Base-by-base conservation (phyloP, 2,329 filamentous ascomycete genomes). In the Talaromyces sp. region DNA sequence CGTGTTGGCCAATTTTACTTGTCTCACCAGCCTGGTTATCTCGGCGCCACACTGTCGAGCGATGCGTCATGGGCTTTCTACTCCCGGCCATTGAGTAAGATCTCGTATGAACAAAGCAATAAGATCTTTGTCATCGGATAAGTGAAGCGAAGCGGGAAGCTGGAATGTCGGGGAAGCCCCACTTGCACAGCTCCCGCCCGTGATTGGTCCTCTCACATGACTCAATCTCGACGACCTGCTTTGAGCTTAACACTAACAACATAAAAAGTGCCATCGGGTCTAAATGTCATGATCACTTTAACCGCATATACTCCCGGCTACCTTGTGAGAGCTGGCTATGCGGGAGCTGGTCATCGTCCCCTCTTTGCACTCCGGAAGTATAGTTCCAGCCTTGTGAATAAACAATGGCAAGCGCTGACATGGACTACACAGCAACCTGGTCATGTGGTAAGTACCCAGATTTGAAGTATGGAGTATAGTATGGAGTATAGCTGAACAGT, bases 391-490 rank as follows among this genome's bases (percentile, higher is more conserved):
- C 18, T 7, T 57, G 48, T 16, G 21, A 39, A 40, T 16, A n/a
- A 5, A 14, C 50, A 48, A 23, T 46, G 42, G 50, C 62, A 57
- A 28, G 62, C 62, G n/a, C n/a, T 63, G 33, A 63, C 62, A 4
- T 63, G 62, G 57, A 35, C 37, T 50, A 33, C 48, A 35, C 48
- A 25, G 11, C 31, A 57, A 16, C 57, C 58, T 21, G 25, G 44
- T 11, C 31, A 21, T 18, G 40, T 63, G 58, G 62, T 63, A 58
- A 5, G 25, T 46, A 56, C 28, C 76, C 52, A 8, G 35, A 28
- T 21, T 28, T 11, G 6, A 16, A 25, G 14, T 12, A 21, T 37
- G 35, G 18, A 7, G 12, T 18, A 16, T n/a, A 25, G 14, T 12
- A 21, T 37, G 35, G 18, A 7, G 12, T 18, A 16, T n/a, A 35